These are phyloP conservation scores for Aspergillus viridinutans DNA, from an alignment of 2,329 filamentous ascomycete genomes.

Conservation along the genomic window DNA sequence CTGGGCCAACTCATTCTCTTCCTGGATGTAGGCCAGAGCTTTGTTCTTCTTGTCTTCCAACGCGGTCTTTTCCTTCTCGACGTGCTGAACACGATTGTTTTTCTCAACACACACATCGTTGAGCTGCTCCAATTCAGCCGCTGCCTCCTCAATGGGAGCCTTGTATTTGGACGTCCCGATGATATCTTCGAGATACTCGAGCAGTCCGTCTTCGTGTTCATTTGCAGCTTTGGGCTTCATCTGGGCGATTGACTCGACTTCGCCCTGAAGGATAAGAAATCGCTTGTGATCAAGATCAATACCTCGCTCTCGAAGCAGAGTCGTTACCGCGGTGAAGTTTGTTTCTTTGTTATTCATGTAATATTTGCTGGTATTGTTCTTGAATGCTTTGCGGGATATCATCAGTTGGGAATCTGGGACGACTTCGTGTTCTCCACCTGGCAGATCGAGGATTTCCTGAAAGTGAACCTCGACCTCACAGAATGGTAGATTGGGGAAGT, in stretches of 20 bases:
- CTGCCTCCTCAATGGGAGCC: conserved; percentile 89
- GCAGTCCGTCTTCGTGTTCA: conserved; percentile 91
- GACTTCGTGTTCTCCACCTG: conserved; percentile 68
- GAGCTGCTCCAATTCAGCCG: conserved; percentile 79
- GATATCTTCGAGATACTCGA: conserved; percentile 97
- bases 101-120: conserved; percentile 97
- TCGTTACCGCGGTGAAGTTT: conserved; percentile 88
- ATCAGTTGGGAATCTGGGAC: conserved; percentile 81
- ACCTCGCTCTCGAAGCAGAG: conserved; percentile 77
- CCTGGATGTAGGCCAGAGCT: conserved; percentile 78
- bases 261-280: conserved; percentile 93
- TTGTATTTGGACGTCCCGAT: conserved; percentile 99
- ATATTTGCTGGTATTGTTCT: conserved; percentile 97
- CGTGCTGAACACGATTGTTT: conserved; percentile 89
- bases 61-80: conserved; percentile 91
- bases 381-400: conserved; percentile 89
- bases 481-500: conserved; percentile 75
- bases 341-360: conserved; percentile 90
- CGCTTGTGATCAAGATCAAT: conserved; percentile 97
- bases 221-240: conserved; percentile 97
- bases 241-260: conserved; percentile 97
- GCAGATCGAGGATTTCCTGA: conserved; percentile 86
- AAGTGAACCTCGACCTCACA: conserved; percentile 98
- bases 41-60: conserved; percentile 97
- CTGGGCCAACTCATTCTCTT: conserved; percentile 86